A percentile compares a stretch with the other conserved stretches of the same genome.
Conservation (phyloP, 1,284 basidiomycete genomes). For the Pyrrhoderma noxium region DNA sequence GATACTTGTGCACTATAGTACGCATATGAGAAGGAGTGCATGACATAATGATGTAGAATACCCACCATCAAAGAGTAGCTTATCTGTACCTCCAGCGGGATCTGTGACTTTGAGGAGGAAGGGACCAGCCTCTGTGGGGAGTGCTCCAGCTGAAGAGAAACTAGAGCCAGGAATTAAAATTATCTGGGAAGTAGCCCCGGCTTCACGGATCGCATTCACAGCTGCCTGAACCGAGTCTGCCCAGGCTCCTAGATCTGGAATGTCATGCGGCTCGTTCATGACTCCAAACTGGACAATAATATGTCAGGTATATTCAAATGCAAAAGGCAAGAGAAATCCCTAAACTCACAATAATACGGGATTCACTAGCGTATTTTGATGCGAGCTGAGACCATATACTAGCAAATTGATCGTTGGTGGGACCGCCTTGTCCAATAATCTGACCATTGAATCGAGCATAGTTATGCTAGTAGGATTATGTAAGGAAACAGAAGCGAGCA, state of each 20-base stretch:
- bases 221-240: constrained; percentile 20
- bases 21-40: constrained; percentile 21
- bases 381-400: constrained; percentile 31
- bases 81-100: constrained; percentile 40
- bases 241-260: constrained; percentile 19
- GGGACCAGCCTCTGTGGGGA: constrained; percentile 47
- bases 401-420: constrained; percentile 27
- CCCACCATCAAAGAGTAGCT: constrained; percentile 49
- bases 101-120: constrained; percentile 45
- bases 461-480: constrained; percentile 26
- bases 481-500: background rate
- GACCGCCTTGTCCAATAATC: constrained; percentile 31
- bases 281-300: constrained; percentile 18
- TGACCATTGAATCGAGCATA: constrained; percentile 21
- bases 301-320: no score
- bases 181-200: constrained; percentile 33
- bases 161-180: constrained; percentile 41
- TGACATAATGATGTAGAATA: background rate
- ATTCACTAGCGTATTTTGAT: constrained; percentile 26
- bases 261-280: constrained; percentile 23
- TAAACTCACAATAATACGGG: constrained; percentile 27
- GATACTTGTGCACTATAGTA: constrained; percentile 49
- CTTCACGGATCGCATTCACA: constrained; percentile 22
- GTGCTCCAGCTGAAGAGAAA: constrained; percentile 37
- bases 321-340: background rate